Conservation (phyloP, 768 basidiomycete species). For the Udeniomyces megalosporus region DNA sequence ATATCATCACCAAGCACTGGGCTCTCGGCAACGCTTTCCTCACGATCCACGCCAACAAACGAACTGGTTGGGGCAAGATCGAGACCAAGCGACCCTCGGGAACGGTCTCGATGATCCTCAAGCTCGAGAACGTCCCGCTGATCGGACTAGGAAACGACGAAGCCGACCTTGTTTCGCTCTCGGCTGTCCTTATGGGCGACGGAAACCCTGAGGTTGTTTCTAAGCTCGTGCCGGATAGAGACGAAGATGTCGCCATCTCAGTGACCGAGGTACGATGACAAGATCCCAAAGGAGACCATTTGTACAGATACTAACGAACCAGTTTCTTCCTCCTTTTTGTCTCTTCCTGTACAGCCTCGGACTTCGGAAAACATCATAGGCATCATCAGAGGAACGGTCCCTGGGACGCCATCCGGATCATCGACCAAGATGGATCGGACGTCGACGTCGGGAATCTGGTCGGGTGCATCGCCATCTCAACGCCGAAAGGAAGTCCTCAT, state of each 20-base stretch:
- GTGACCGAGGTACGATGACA: not conserved
- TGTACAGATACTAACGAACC: too few species aligned
- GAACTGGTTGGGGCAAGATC: constrained; percentile 78
- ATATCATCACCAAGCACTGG: constrained; percentile 58
- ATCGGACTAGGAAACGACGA: constrained; percentile 69
- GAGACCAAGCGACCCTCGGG: constrained; percentile 75
- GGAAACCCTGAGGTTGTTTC: constrained; percentile 23
- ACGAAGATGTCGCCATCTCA: not conserved
- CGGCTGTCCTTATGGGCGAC: constrained; percentile 59
- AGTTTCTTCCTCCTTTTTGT: too few species aligned
- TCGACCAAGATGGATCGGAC: too few species aligned
- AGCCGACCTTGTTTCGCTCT: constrained; percentile 55
- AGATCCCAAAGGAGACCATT: too few species aligned
- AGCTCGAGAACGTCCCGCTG: constrained; percentile 75
- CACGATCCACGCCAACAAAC: constrained; percentile 55
- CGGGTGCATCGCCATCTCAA: constrained; percentile 68
- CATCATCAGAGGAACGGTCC: too few species aligned
- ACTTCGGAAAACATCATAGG: too few species aligned
- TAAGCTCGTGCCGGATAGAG: not conserved
- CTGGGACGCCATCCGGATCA: too few species aligned
- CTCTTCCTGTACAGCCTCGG: too few species aligned
- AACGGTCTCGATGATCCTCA: constrained; percentile 63
- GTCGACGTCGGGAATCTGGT: constrained; percentile 70
- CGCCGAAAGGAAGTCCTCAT: constrained; percentile 68
- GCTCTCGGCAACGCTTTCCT: constrained; percentile 66